These are phyloP conservation scores for Cladosporium sphaerospermum DNA, from an alignment of 2,329 filamentous ascomycete species.

Conservation along the genomic window DNA sequence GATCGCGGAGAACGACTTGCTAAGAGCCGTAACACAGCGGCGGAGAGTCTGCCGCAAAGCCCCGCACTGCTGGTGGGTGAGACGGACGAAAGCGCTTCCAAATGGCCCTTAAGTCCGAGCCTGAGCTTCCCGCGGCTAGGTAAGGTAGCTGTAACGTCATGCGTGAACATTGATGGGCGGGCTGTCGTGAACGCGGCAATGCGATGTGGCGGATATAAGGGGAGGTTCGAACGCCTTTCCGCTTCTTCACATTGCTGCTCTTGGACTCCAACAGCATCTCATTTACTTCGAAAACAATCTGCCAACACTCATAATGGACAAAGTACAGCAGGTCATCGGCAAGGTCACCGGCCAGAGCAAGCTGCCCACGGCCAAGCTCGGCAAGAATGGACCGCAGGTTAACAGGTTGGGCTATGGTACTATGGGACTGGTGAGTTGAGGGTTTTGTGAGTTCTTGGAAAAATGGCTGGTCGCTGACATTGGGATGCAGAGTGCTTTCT, in stretches of 20 bases:
- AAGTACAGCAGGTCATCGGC: constrained; percentile 16
- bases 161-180: too few relatives aligned
- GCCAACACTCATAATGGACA: constrained; percentile 4
- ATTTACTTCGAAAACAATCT: neutral
- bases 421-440: constrained; percentile 41
- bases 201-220: neutral
- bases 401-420: constrained; percentile 48
- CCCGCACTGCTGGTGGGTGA: too few relatives aligned
- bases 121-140: too few relatives aligned
- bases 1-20: too few relatives aligned
- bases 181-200: too few relatives aligned
- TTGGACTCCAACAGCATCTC: neutral
- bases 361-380: constrained; percentile 43
- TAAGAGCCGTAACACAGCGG: too few relatives aligned
- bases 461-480: neutral
- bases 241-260: neutral
- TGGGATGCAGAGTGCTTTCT: constrained; percentile 31
- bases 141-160: too few relatives aligned
- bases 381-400: constrained; percentile 48
- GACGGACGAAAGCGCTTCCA: too few relatives aligned
- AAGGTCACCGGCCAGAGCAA: constrained; percentile 17
- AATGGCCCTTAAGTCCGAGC: too few relatives aligned
- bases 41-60: too few relatives aligned
- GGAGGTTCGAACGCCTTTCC: neutral
- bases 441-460: too few relatives aligned